Evolutionary conservation across 2,329 filamentous ascomycete genomes (phyloP).

Genomic region (Aspergillus pseudoviridinutans): DNA sequence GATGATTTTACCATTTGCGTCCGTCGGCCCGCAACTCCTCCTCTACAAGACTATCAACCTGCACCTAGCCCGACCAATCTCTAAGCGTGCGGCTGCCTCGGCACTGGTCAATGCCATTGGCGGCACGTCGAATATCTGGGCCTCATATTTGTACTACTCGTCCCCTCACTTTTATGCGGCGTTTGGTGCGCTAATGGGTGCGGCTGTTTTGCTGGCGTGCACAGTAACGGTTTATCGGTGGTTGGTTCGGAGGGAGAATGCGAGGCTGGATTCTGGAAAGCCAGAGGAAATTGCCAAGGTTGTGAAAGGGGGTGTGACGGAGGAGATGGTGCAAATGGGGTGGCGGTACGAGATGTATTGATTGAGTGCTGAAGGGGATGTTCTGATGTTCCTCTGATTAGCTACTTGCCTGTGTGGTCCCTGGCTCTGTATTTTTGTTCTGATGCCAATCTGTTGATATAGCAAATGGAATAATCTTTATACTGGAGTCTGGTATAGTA

Average conservation of each 20-base stretch:
- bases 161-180: slow-evolving; percentile 13
- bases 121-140: too few relatives aligned
- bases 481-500: too few relatives aligned
- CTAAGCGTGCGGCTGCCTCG: too few relatives aligned
- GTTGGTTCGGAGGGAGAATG: slow-evolving; percentile 38
- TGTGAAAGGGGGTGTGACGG: slow-evolving; percentile 41
- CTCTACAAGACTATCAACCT: slow-evolving; percentile 43
- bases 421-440: too few relatives aligned
- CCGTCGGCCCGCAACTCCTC: slow-evolving; percentile 39
- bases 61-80: slow-evolving; percentile 18
- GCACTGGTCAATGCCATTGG: too few relatives aligned
- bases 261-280: slow-evolving; percentile 36
- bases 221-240: slow-evolving; percentile 39
- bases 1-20: slow-evolving; percentile 40
- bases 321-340: slow-evolving; percentile 41
- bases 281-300: slow-evolving; percentile 36
- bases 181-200: slow-evolving; percentile 36
- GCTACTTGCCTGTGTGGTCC: too few relatives aligned
- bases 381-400: too few relatives aligned
- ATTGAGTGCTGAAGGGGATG: slow-evolving; percentile 3
- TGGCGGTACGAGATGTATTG: slow-evolving; percentile 47
- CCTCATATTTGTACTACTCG: too few relatives aligned
- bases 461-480: too few relatives aligned
- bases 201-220: slow-evolving; percentile 23
- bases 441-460: too few relatives aligned